phyloP scores from a whole-genome alignment of 1,284 basidiomycete genomes.

The Termitomyces sp. region DNA sequence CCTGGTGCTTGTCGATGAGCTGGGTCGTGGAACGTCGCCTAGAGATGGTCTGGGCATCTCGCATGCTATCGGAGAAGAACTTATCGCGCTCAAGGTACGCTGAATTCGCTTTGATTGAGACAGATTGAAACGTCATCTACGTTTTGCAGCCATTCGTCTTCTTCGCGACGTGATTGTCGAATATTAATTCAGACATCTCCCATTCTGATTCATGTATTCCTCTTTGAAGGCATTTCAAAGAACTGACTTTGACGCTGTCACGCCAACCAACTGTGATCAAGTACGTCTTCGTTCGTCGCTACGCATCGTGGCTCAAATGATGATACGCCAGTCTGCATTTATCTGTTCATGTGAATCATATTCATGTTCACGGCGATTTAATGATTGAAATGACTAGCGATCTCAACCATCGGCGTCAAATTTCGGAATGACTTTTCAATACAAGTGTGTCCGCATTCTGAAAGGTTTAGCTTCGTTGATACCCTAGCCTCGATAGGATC shows the following conservation, averaged over 20 bases:
- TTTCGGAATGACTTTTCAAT: slow-evolving; percentile 72
- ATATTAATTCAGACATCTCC: neutral
- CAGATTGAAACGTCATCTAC: slow-evolving; percentile 1
- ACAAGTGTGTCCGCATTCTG: slow-evolving; percentile 49
- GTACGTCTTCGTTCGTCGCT: slow-evolving; percentile 35
- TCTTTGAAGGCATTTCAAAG: slow-evolving; percentile 59
- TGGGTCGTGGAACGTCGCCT: slow-evolving; percentile 85
- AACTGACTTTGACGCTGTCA: slow-evolving; percentile 66
- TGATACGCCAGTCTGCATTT: slow-evolving; percentile 64
- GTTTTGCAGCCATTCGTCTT: slow-evolving; percentile 70
- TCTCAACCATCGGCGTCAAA: slow-evolving; percentile 46
- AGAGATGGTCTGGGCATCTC: slow-evolving; percentile 86
- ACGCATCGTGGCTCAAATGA: slow-evolving; percentile 20
- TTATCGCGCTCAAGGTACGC: slow-evolving; percentile 69
- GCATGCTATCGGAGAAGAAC: slow-evolving; percentile 86
- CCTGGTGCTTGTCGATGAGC: slow-evolving; percentile 86
- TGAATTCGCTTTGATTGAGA: neutral
- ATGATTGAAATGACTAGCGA: slow-evolving; percentile 31
- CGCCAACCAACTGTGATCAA: slow-evolving; percentile 69
- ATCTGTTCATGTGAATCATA: slow-evolving; percentile 59
- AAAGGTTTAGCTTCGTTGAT: neutral
- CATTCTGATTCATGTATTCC: neutral
- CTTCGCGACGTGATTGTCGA: slow-evolving; percentile 73
- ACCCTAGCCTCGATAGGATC: slow-evolving; percentile 38
- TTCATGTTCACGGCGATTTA: slow-evolving; percentile 9